Evolutionary conservation across 1,139 yeast species (phyloP).

Genomic region (Lizanozyma gosingica): DNA sequence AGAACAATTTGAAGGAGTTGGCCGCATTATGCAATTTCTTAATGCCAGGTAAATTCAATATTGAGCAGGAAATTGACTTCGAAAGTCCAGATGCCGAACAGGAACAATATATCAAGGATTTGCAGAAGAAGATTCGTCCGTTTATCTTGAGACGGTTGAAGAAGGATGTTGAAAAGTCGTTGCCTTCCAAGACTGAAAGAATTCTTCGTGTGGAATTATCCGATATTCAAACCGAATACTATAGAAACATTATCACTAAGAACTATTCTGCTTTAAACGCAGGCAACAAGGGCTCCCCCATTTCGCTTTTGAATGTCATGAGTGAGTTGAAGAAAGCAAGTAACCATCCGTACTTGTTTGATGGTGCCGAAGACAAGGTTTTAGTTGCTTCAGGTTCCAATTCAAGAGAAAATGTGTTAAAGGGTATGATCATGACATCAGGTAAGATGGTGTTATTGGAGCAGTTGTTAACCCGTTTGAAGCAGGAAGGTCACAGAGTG

Average conservation of each 20-base stretch:
- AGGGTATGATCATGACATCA: slow-evolving; percentile 94
- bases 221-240: slow-evolving; percentile 90
- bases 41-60: slow-evolving; percentile 88
- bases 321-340: slow-evolving; percentile 94
- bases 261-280: slow-evolving; percentile 87
- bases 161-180: slow-evolving; percentile 93
- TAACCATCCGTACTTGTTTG: slow-evolving; percentile 92
- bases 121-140: slow-evolving; percentile 81
- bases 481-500: slow-evolving; percentile 93
- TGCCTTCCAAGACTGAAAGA: slow-evolving; percentile 92
- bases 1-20: slow-evolving; percentile 88
- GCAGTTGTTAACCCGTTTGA: slow-evolving; percentile 72
- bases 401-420: slow-evolving; percentile 69
- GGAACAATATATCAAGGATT: slow-evolving; percentile 77
- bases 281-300: slow-evolving; percentile 67
- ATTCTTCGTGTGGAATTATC: slow-evolving; percentile 91
- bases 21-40: slow-evolving; percentile 92
- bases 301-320: slow-evolving; percentile 85
- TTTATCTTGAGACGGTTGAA: slow-evolving; percentile 86
- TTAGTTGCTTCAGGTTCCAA: slow-evolving; percentile 50
- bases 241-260: slow-evolving; percentile 84
- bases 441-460: slow-evolving; percentile 97
- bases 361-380: slow-evolving; percentile 84
- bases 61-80: slow-evolving; percentile 92
- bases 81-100: slow-evolving; percentile 82